Evolutionary conservation across 1,284 basidiomycete species (phyloP), one percentile per base, ranked within the genome.

Genomic region (Pterulicium gracile): DNA sequence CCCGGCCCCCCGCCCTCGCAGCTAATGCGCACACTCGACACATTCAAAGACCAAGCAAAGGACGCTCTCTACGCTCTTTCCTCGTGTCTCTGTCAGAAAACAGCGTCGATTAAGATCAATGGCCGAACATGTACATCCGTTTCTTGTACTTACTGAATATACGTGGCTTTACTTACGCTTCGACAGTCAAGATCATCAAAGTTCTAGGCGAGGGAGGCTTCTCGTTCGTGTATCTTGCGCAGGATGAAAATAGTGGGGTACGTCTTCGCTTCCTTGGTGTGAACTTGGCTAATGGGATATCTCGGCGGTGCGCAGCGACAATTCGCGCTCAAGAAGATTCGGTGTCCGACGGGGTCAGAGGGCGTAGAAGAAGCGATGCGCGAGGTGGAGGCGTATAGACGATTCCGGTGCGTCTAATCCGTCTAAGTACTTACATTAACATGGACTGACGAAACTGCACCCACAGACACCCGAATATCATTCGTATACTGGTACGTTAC

Each of bases 201-300:
- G 81, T 95, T 13, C 77, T 97, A 3, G 93, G 93, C 40, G 93
- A 97, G 65, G 93, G 93, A 35, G 93, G 89, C 1, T 96, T 96
- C 71, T 91, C 88, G 13, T 96, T 94, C 60, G 93, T 97, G 15
- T 93, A 93, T 62, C 74, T 93, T 24, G 88, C 87, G n/a, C 81
- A 87, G 56, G 90, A 94, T 61, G 86, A 88, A 56, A 70, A 76
- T 50, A 88, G 83, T 56, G 85, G 83, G 40, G 84, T 88, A 55
- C 55, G 77, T 66, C 42, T 36, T 39, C 24, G 39, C 15, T 17
- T 21, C 10, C 20, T 13, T 47, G 47, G 35, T 20, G 14, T 23
- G 46, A 10, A 47, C 18, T 7, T 24, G 7, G 5, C 35, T 15
- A 13, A 47, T 44, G n/a, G n/a, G n/a, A n/a, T n/a, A n/a, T n/a